Base-by-base conservation (phyloP, 2,329 filamentous ascomycete genomes). In the Aspergillus chevalieri region DNA sequence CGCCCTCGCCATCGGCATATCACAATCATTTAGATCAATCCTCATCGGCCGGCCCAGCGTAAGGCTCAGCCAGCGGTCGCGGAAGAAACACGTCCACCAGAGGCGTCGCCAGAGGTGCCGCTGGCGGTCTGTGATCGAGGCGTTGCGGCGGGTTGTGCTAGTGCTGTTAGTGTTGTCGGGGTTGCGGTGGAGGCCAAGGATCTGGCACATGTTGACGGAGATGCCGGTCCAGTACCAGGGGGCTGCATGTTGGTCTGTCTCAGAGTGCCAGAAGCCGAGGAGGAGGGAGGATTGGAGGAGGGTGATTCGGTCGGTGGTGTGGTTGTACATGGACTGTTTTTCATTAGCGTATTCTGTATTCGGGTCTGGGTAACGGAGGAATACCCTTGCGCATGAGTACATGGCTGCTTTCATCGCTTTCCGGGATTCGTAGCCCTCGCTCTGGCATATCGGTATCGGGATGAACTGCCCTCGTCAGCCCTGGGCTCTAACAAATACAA, bases 221-320 rank as follows among this genome's bases (percentile, higher is more conserved):
- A 72, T 63, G n/a, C 74, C 71, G 3, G 67, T 70, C 73, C 74
- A 76, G 48, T 75, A 71, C 73, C 72, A 76, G 0, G 73, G 66
- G 8, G 72, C 68, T 7, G 63, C 65, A 10, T 71, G 65, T 44
- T 75, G 70, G 44, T 74, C 68, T 0, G 66, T 59, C 34, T 72
- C 66, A 0, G 67, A 66, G 44, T 72, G 72, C 65, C 69, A 76
- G 47, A 72, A 74, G 6, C 67, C 66, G 46, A 76, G 60, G 0
- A 76, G 52, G 1, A 76, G 62, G 6, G 70, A 65, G 0, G 73
- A 65, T 54, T 75, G 73, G 14, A 76, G 66, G 2, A 75, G 61
- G n/a, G 61, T 15, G 54, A 70, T 61, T 45, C 74, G 72, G 33
- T 74, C 68, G 2, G 66, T 65, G 22, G 67, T 65, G 7, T 67